These are phyloP conservation scores for Microbotryum violaceum DNA, from an alignment of 1,284 basidiomycete genomes.

Conservation along the genomic window DNA sequence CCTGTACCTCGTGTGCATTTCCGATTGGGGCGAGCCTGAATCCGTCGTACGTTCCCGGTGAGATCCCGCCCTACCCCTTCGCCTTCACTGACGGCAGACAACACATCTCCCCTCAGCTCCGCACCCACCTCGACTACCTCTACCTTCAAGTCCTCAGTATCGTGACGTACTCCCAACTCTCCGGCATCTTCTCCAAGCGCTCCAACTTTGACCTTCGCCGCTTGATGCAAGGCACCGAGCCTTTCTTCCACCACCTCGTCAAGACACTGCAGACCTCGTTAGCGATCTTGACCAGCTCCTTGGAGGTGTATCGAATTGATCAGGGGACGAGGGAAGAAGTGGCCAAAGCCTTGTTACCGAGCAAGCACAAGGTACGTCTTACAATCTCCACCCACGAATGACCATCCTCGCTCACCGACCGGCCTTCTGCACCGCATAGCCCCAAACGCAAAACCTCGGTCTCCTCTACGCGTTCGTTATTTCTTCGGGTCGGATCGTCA, in stretches of 20 bases:
- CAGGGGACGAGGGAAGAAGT: constrained; percentile 48
- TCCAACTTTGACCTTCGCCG: constrained; percentile 86
- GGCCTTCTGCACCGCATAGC: constrained; percentile 2
- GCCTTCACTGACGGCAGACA: background rate
- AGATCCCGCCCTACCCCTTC: background rate
- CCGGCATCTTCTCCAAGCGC: constrained; percentile 73
- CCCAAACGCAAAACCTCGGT: constrained; percentile 48
- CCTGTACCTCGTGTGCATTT: constrained; percentile 82
- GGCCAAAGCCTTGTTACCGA: constrained; percentile 67
- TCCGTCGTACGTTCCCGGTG: constrained; percentile 61
- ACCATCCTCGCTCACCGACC: background rate
- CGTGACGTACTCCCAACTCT: constrained; percentile 74
- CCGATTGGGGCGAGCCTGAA: constrained; percentile 87
- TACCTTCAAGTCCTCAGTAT: constrained; percentile 87
- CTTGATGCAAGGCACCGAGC: constrained; percentile 77
- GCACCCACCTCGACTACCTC: constrained; percentile 87
- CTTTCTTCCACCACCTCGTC: constrained; percentile 65
- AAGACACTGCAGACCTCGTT: constrained; percentile 57
- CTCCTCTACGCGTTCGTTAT: constrained; percentile 83
- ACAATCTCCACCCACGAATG: background rate
- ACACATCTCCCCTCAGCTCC: constrained; percentile 53
- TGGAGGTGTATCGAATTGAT: constrained; percentile 28
- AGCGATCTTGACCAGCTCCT: constrained; percentile 17
- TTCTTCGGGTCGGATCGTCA: constrained; percentile 69
- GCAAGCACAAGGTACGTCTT: constrained; percentile 63